These are phyloP conservation scores for Davidsoniella neocaledoniae DNA, from an alignment of 2,329 filamentous ascomycete genomes.

Conservation along the genomic window DNA sequence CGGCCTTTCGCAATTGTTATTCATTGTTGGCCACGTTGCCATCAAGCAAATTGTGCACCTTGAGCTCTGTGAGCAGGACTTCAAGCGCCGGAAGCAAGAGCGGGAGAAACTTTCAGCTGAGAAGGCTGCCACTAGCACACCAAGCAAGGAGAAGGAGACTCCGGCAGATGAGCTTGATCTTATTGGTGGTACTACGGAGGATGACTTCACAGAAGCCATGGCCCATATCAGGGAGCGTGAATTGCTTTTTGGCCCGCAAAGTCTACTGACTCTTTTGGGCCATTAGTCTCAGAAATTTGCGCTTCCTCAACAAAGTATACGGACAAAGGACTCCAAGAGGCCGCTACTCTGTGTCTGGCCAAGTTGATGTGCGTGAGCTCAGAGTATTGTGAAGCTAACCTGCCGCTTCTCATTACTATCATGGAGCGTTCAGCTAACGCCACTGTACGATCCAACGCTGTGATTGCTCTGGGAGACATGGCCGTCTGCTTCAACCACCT, in stretches of 20 bases:
- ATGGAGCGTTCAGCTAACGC: slow-evolving; percentile 88
- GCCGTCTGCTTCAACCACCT: slow-evolving; percentile 98
- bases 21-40: slow-evolving; percentile 88
- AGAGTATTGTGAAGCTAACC: slow-evolving; percentile 87
- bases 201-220: slow-evolving; percentile 80
- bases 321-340: slow-evolving; percentile 78
- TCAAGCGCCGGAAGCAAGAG: slow-evolving; percentile 88
- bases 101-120: slow-evolving; percentile 50
- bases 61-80: slow-evolving; percentile 92
- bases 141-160: slow-evolving; percentile 38
- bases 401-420: slow-evolving; percentile 90
- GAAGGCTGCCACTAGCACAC: slow-evolving; percentile 25
- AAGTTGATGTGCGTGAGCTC: slow-evolving; percentile 98
- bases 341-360: slow-evolving; percentile 83
- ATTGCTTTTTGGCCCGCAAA: slow-evolving; percentile 64
- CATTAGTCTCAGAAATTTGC: slow-evolving; percentile 83
- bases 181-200: slow-evolving; percentile 89
- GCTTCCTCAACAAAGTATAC: slow-evolving; percentile 85
- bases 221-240: slow-evolving; percentile 70
- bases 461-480: slow-evolving; percentile 96
- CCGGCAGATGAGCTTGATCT: slow-evolving; percentile 85
- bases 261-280: slow-evolving; percentile 83
- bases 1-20: slow-evolving; percentile 75
- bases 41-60: slow-evolving; percentile 99
- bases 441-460: slow-evolving; percentile 86